phyloP scores from a whole-genome alignment of 2,329 filamentous ascomycete genomes.

The Thelonectria blattea region DNA sequence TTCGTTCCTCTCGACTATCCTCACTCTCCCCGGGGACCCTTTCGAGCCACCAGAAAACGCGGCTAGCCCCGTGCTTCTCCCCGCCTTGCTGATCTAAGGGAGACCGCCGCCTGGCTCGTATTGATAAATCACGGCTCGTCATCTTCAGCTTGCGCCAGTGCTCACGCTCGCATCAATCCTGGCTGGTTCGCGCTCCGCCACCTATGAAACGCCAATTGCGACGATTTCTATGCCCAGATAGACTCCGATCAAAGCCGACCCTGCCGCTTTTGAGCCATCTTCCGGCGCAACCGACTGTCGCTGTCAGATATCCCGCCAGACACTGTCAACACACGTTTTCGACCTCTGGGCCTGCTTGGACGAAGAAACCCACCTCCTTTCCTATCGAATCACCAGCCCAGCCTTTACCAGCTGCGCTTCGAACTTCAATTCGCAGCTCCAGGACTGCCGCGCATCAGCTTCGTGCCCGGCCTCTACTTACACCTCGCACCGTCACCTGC shows the following conservation, averaged over 20 bases:
- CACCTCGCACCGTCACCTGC: neutral
- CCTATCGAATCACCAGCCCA: constrained; percentile 18
- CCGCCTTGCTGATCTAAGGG: constrained; percentile 25
- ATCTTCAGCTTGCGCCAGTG: constrained; percentile 28
- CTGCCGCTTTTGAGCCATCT: constrained; percentile 18
- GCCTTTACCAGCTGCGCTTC: neutral
- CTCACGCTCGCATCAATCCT: constrained; percentile 27
- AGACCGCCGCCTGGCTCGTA: constrained; percentile 27
- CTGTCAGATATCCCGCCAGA: constrained; percentile 20
- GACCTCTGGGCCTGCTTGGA: constrained; percentile 11
- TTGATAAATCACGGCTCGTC: constrained; percentile 30
- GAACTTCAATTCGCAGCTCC: neutral
- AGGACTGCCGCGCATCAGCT: constrained; percentile 1
- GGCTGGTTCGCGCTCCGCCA: constrained; percentile 17
- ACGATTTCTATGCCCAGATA: constrained; percentile 25
- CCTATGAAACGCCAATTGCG: constrained; percentile 34
- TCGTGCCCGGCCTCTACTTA: neutral
- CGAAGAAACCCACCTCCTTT: neutral
- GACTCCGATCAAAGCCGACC: constrained; percentile 13
- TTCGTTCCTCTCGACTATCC: neutral
- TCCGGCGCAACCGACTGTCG: constrained; percentile 25
- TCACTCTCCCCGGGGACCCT: neutral
- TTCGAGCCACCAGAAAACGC: neutral
- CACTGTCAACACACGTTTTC: constrained; percentile 24
- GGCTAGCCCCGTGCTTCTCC: neutral